Percentiles rank a stretch among this genome's conserved stretches.
Evolutionary conservation across 140 eudicot genomes (phyloP).

Genomic region (Anethum foeniculum): DNA sequence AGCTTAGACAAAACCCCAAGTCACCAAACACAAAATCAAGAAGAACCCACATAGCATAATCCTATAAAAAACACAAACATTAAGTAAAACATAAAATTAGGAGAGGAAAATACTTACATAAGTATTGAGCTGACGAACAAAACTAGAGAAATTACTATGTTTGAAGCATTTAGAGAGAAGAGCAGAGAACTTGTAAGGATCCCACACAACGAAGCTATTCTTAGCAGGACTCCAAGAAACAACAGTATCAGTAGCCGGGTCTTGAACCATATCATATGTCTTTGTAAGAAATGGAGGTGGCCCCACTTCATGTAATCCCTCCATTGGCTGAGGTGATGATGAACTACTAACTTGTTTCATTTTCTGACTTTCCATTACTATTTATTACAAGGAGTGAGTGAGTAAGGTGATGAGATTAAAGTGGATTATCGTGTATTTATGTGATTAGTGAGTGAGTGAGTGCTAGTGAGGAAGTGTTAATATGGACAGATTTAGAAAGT

Average conservation of each 20-base stretch:
- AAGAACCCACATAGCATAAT: background rate
- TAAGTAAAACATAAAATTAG: background rate
- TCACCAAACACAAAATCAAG: background rate
- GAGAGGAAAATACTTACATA: constrained; percentile 50
- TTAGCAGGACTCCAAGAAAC: constrained; percentile 70
- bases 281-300: constrained; percentile 84
- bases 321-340: constrained; percentile 35
- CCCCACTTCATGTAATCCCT: constrained; percentile 69
- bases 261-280: constrained; percentile 83
- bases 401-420: constrained; percentile 23
- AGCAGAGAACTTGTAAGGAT: constrained; percentile 52
- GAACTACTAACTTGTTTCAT: background rate
- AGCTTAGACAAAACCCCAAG: background rate
- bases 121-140: constrained; percentile 88
- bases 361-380: background rate
- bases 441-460: background rate
- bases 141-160: constrained; percentile 84
- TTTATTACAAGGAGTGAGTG: background rate
- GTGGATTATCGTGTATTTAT: background rate
- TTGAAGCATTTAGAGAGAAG: constrained; percentile 72
- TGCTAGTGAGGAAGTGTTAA: background rate
- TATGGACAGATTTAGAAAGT: background rate
- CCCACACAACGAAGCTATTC: constrained; percentile 89
- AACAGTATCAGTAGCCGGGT: constrained; percentile 64
- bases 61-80: background rate